phyloP scores from a whole-genome alignment of 2,329 filamentous ascomycete genomes.

The Phaeosphaeriaceae sp. region DNA sequence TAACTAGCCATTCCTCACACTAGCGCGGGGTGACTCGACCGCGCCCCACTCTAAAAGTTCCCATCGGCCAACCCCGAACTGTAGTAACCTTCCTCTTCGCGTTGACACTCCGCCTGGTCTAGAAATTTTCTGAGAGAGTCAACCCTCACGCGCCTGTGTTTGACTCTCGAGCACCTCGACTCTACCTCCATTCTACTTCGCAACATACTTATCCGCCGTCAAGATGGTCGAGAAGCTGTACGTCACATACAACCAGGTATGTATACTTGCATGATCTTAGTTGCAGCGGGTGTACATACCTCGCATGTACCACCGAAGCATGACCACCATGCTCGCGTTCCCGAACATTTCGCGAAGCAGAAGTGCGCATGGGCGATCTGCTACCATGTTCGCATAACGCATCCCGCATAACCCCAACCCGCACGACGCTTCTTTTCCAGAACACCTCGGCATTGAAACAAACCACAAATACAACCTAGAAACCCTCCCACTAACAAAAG shows the following conservation, averaged over 20 bases:
- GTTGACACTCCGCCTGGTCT: not conserved
- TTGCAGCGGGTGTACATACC: not conserved
- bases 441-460: not conserved
- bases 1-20: not conserved
- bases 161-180: not conserved
- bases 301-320: constrained; percentile 5
- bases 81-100: not conserved
- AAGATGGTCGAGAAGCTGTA: constrained; percentile 53
- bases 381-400: not conserved
- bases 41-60: constrained; percentile 1
- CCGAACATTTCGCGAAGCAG: constrained; percentile 3
- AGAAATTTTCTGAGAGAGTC: not conserved
- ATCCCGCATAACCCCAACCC: not conserved
- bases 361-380: not conserved
- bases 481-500: constrained; percentile 12
- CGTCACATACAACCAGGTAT: constrained; percentile 53
- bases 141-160: not conserved
- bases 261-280: constrained; percentile 16
- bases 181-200: not conserved
- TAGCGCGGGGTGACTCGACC: constrained; percentile 2
- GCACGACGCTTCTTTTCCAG: not conserved
- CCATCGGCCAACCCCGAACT: not conserved
- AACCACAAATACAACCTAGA: not conserved
- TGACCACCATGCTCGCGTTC: not conserved
- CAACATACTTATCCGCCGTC: constrained; percentile 7